A percentile compares a stretch with the other conserved stretches of the same genome.
Evolutionary conservation across 345 rosid species (phyloP).

Genomic region (Moringa oleifera): DNA sequence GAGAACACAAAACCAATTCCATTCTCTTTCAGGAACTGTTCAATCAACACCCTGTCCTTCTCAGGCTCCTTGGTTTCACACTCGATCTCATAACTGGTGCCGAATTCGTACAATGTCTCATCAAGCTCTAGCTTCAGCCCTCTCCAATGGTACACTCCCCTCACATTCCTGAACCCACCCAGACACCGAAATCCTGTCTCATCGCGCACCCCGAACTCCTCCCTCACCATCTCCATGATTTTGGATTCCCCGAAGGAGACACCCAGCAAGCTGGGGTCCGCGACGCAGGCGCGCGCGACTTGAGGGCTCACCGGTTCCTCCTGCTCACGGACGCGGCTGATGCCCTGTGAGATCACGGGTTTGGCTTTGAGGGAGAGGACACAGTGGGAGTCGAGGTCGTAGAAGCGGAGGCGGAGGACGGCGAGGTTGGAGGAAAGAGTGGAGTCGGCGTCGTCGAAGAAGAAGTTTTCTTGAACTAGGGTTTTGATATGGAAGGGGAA

Average conservation of each 20-base stretch:
- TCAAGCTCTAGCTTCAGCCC: slow-evolving; percentile 62
- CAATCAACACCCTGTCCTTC: slow-evolving; percentile 36
- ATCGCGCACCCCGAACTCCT: slow-evolving; percentile 29
- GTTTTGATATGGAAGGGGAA: slow-evolving; percentile 44
- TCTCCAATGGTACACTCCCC: slow-evolving; percentile 57
- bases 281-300: slow-evolving; percentile 32
- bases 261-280: slow-evolving; percentile 26
- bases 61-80: slow-evolving; percentile 67
- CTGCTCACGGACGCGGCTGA: slow-evolving; percentile 55
- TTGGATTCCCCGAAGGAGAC: slow-evolving; percentile 19
- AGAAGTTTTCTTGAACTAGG: slow-evolving; percentile 51
- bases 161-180: slow-evolving; percentile 59
- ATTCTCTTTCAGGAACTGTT: slow-evolving; percentile 41
- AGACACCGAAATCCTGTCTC: slow-evolving; percentile 30
- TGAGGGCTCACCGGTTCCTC: slow-evolving; percentile 46
- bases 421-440: slow-evolving; percentile 38
- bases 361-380: slow-evolving; percentile 62
- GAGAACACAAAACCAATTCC: slow-evolving; percentile 46
- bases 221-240: slow-evolving; percentile 36
- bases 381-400: slow-evolving; percentile 30
- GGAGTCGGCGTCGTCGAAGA: slow-evolving; percentile 45
- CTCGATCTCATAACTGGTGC: slow-evolving; percentile 59
- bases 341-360: slow-evolving; percentile 37
- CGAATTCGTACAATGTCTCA: slow-evolving; percentile 50
- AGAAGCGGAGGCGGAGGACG: slow-evolving; percentile 63